Evolutionary conservation across 768 basidiomycete genomes (phyloP).

Genomic region (Rickenella mellea): DNA sequence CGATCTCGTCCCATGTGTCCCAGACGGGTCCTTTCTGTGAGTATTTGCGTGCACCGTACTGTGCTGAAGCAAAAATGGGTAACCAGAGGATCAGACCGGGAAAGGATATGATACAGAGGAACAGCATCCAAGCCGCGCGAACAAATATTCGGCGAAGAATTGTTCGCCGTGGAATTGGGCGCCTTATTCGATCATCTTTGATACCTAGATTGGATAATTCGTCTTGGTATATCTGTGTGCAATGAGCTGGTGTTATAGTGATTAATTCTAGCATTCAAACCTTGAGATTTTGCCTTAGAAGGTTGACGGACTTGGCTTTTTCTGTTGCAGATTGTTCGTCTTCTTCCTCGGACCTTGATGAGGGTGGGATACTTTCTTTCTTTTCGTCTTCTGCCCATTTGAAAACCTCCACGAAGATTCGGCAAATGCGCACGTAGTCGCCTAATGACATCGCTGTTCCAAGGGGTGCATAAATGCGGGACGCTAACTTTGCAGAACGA

Average conservation of each 20-base stretch:
- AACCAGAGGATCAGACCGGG: slow-evolving; percentile 79
- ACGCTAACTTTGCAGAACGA: slow-evolving; percentile 65
- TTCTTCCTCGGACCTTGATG: slow-evolving; percentile 12
- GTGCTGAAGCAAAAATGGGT: slow-evolving; percentile 66
- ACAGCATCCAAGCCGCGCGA: slow-evolving; percentile 52
- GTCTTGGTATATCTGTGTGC: slow-evolving; percentile 55
- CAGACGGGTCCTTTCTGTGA: slow-evolving; percentile 69
- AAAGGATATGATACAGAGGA: slow-evolving; percentile 55
- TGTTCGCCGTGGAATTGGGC: slow-evolving; percentile 41
- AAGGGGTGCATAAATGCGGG: slow-evolving; percentile 78
- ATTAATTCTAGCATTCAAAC: slow-evolving; percentile 22
- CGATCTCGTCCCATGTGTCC: slow-evolving; percentile 86
- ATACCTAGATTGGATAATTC: slow-evolving; percentile 55
- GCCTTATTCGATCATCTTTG: slow-evolving; percentile 80
- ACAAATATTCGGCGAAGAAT: slow-evolving; percentile 58
- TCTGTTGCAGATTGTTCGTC: slow-evolving; percentile 11
- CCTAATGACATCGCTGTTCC: slow-evolving; percentile 81
- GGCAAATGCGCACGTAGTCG: slow-evolving; percentile 69
- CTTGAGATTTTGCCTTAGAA: slow-evolving; percentile 44
- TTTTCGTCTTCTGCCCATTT: slow-evolving; percentile 31
- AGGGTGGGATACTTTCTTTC: slow-evolving; percentile 11
- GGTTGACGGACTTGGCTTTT: slow-evolving; percentile 12
- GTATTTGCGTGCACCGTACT: slow-evolving; percentile 63
- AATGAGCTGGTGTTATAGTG: background rate
- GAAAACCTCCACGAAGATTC: slow-evolving; percentile 71